Percentiles rank a stretch among this genome's conserved stretches.
These are phyloP conservation scores for Aspergillus melleus DNA, from an alignment of 2,329 filamentous ascomycete species.

Conservation along the genomic window DNA sequence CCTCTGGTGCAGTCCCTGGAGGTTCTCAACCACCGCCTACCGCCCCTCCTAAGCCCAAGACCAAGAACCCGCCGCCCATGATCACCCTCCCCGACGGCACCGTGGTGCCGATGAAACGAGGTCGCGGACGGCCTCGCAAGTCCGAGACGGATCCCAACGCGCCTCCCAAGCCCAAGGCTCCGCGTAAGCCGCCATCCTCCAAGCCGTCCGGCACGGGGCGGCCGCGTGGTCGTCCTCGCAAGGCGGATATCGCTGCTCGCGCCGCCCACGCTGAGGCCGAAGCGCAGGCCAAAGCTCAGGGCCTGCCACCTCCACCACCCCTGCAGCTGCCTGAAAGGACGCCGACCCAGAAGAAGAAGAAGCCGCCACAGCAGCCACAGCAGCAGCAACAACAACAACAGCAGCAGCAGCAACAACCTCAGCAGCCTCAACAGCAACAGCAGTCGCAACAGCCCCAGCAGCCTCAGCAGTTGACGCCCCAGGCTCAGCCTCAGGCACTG, in stretches of 20 bases:
- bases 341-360: not conserved
- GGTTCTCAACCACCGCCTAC: not conserved
- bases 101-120: constrained; percentile 21
- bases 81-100: constrained; percentile 18
- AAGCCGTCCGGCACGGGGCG: constrained; percentile 30
- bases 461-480: constrained; percentile 8
- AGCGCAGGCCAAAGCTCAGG: constrained; percentile 7
- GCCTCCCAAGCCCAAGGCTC: constrained; percentile 23
- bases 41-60: not conserved
- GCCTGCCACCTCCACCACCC: constrained; percentile 7
- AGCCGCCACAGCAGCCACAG: constrained; percentile 1
- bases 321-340: constrained; percentile 7
- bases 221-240: constrained; percentile 35
- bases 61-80: constrained; percentile 1
- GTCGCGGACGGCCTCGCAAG: constrained; percentile 27
- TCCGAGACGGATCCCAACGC: constrained; percentile 18
- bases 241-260: constrained; percentile 32
- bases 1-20: too few species aligned
- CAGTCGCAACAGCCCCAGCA: constrained; percentile 11
- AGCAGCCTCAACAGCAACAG: constrained; percentile 10
- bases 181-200: constrained; percentile 17
- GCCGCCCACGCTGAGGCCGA: constrained; percentile 17
- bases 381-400: constrained; percentile 19
- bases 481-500: not conserved
- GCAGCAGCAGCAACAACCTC: constrained; percentile 6